Evolutionary conservation across 2,329 filamentous ascomycete genomes (phyloP).

Genomic region (Elsinoe necatrix): DNA sequence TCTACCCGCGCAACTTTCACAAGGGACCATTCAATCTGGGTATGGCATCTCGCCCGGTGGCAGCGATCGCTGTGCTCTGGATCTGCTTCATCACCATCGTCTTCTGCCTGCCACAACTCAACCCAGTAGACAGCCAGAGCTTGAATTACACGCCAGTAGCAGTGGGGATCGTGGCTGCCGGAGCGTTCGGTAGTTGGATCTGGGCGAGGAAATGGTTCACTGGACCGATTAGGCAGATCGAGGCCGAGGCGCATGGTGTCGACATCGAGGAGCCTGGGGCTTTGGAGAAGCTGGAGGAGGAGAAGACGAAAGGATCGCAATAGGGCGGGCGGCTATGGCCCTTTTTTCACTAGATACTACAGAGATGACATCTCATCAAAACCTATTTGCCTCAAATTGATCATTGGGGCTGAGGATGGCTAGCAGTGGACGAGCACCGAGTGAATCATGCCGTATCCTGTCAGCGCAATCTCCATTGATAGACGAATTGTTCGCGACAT

Average conservation of each 20-base stretch:
- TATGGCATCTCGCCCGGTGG: conserved; percentile 40
- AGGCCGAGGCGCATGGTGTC: conserved; percentile 42
- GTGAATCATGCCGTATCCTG: too few relatives aligned
- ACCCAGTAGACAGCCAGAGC: conserved; percentile 47
- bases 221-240: conserved; percentile 47
- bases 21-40: conserved; percentile 51
- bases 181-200: conserved; percentile 42
- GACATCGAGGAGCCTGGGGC: conserved; percentile 41
- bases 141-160: conserved; percentile 53
- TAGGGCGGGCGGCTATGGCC: not conserved
- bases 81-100: conserved; percentile 49
- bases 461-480: too few relatives aligned
- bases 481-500: too few relatives aligned
- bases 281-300: conserved; percentile 32
- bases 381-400: too few relatives aligned
- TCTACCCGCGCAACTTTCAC: conserved; percentile 44
- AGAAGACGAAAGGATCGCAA: conserved; percentile 16
- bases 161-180: conserved; percentile 48
- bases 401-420: too few relatives aligned
- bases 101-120: conserved; percentile 49
- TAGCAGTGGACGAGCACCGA: too few relatives aligned
- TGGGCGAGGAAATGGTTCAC: conserved; percentile 50
- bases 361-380: too few relatives aligned
- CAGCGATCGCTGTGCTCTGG: conserved; percentile 43
- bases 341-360: too few relatives aligned